Evolutionary conservation across 2,329 filamentous ascomycete genomes (phyloP).

Genomic region (Sporothrix dimorphospora): DNA sequence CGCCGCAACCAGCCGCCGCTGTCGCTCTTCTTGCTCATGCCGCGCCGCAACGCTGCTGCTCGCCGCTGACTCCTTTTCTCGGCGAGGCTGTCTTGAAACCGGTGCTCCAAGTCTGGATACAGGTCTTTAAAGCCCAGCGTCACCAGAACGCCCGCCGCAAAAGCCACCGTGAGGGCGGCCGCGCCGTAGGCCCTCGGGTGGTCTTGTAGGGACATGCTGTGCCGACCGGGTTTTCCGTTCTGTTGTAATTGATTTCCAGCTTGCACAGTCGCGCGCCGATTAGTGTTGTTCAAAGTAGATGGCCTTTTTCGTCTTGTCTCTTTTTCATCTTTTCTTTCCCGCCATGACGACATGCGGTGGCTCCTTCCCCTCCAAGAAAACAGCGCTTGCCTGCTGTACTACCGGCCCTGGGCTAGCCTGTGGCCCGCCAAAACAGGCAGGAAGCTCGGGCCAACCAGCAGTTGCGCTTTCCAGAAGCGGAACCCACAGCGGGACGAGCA

Average conservation of each 20-base stretch:
- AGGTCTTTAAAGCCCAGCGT: constrained; percentile 80
- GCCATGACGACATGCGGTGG: constrained; percentile 27
- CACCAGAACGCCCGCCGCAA: constrained; percentile 74
- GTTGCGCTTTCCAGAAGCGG: constrained; percentile 22
- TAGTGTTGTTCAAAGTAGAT: not conserved
- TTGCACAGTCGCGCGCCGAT: not conserved
- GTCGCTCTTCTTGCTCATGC: constrained; percentile 24
- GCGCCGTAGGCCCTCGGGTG: constrained; percentile 66
- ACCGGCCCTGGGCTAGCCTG: not conserved
- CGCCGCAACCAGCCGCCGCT: constrained; percentile 14
- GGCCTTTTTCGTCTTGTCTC: constrained; percentile 3
- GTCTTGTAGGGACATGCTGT: constrained; percentile 61
- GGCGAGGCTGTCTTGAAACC: constrained; percentile 51
- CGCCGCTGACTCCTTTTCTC: constrained; percentile 24
- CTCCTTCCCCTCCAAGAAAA: constrained; percentile 21
- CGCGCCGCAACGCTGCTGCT: constrained; percentile 19
- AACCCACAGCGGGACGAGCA: constrained; percentile 4
- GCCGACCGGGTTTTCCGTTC: not conserved
- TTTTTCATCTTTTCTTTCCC: not conserved
- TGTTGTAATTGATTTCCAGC: constrained; percentile 18
- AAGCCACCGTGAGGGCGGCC: constrained; percentile 70
- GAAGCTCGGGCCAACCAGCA: constrained; percentile 27
- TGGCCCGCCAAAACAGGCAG: constrained; percentile 21
- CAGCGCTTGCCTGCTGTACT: constrained; percentile 12
- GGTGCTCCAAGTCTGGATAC: constrained; percentile 72